phyloP scores from a whole-genome alignment of 768 basidiomycete species.

The Tulasnella calospora region DNA sequence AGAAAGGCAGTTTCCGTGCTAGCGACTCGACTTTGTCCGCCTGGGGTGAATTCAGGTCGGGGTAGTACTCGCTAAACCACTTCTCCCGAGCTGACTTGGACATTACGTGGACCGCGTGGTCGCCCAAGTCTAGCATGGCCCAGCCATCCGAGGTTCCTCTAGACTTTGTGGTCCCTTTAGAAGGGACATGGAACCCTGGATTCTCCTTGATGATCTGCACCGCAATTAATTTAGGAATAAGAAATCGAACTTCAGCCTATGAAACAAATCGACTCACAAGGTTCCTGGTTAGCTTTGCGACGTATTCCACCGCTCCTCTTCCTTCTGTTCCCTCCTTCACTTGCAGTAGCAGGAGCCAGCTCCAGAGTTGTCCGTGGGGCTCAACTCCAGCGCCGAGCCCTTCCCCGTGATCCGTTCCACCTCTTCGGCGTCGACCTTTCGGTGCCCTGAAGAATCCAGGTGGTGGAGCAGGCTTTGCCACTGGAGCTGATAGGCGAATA shows the following conservation, averaged over 20 bases:
- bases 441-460: constrained; percentile 55
- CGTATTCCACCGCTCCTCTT: constrained; percentile 69
- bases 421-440: constrained; percentile 60
- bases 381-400: constrained; percentile 58
- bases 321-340: constrained; percentile 83
- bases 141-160: constrained; percentile 54
- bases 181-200: constrained; percentile 57
- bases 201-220: constrained; percentile 52
- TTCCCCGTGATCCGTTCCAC: constrained; percentile 41
- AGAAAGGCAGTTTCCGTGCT: background rate
- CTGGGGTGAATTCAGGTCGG: background rate
- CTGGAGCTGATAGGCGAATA: constrained; percentile 52
- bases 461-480: constrained; percentile 45
- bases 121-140: constrained; percentile 79
- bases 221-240: no score
- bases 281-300: constrained; percentile 65
- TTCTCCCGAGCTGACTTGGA: constrained; percentile 60
- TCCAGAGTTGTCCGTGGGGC: constrained; percentile 27
- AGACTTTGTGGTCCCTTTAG: constrained; percentile 52
- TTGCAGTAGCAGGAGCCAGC: constrained; percentile 38
- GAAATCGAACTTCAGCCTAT: no score
- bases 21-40: background rate
- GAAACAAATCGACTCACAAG: constrained; percentile 45
- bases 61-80: constrained; percentile 47
- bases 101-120: constrained; percentile 73